A percentile compares a stretch with the other conserved stretches of the same genome.
Evolutionary conservation across 1,139 yeast species (phyloP).

Genomic region (Protomyces pachydermus): DNA sequence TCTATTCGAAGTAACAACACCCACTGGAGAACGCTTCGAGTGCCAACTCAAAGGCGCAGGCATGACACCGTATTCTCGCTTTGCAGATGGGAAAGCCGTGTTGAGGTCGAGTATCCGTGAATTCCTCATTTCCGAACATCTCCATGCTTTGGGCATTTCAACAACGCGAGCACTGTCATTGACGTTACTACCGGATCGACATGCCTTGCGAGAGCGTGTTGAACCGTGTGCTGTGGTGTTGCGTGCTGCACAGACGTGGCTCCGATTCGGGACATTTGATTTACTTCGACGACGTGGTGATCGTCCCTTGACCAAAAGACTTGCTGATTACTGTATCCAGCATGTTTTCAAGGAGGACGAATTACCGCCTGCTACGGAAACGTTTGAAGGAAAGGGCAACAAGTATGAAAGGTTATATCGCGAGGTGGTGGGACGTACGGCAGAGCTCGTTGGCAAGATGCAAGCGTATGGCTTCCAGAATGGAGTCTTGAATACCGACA

Average conservation of each 20-base stretch:
- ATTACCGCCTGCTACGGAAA: constrained; percentile 16
- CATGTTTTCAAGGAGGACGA: constrained; percentile 49
- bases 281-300: constrained; percentile 71
- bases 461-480: constrained; percentile 88
- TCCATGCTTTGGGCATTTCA: constrained; percentile 78
- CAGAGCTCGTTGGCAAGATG: constrained; percentile 75
- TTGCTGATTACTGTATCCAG: constrained; percentile 69
- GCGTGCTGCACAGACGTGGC: constrained; percentile 81
- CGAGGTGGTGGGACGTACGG: constrained; percentile 65
- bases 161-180: constrained; percentile 77
- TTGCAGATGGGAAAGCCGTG: constrained; percentile 96
- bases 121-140: constrained; percentile 75
- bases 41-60: constrained; percentile 86
- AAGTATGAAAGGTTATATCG: constrained; percentile 67
- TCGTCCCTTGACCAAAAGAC: constrained; percentile 53
- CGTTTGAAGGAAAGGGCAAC: constrained; percentile 45
- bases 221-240: constrained; percentile 84
- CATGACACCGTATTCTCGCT: constrained; percentile 80
- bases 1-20: constrained; percentile 60
- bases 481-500: constrained; percentile 92
- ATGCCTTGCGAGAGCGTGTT: constrained; percentile 60
- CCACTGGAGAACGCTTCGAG: constrained; percentile 47
- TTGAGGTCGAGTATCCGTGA: constrained; percentile 82
- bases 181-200: constrained; percentile 64
- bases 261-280: constrained; percentile 87